Base-by-base conservation (phyloP, 169 alveolate genomes). In the Babesia ovis region DNA sequence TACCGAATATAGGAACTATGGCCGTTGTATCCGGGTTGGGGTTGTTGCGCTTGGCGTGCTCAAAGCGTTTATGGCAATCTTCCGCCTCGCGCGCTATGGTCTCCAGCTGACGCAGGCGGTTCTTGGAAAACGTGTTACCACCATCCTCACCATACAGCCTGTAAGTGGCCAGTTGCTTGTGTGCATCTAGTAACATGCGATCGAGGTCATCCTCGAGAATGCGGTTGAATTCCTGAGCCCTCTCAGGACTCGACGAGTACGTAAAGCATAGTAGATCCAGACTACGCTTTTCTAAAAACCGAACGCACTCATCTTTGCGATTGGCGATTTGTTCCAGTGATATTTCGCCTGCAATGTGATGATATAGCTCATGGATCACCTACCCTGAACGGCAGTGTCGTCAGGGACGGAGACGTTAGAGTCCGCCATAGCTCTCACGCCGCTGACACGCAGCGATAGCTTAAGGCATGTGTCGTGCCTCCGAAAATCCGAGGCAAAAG, bases 251-350 rank as follows among this genome's bases (percentile, higher is more conserved):
- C 34, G 35, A 25, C 20, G 84, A 80, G 48, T 80, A 80, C 20
- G 88, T 70, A 60, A 80, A 80, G 48, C 82, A 34, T 55, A 71
- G 50, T 12, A 80, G 64, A 20, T 70, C 77, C 41, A 70, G 41
- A 39, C 72, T 57, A 25, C 76, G 67, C 55, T 60, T 70, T 50
- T 80, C 83, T 72, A 80, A 39, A 41, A 80, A 31, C 11, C 84
- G 59, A 14, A 80, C 83, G n/a, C 48, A 37, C 50, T 68, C 88
- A 62, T 80, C 88, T 77, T 80, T 80, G 68, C 80, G 71, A 34
- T 57, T 69, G 60, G 83, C 83, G 22, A 80, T 61, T 32, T 68
- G 62, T 29, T 80, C 84, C 56, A 80, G 62, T 11, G 88, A 31
- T 12, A 77, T 68, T 25, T 67, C 73, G 56, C 86, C 86, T 77